These are phyloP conservation scores for Phytopythium oedochilum DNA, from an alignment of 352 stramenopile species.

Conservation along the genomic window DNA sequence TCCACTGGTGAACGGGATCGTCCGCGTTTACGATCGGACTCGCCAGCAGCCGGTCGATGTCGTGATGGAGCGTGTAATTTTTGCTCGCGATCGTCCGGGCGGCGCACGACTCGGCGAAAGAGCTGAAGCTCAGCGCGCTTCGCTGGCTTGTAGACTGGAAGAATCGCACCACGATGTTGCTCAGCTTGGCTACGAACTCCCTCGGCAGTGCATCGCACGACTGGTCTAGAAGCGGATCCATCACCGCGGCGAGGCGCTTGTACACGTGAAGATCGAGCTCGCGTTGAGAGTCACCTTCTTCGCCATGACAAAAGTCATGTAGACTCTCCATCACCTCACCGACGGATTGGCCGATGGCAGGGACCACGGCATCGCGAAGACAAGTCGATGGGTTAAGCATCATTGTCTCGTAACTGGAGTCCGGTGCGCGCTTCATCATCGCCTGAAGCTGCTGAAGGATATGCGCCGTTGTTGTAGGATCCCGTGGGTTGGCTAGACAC, in stretches of 20 bases:
- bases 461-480: neutral
- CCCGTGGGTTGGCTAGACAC: neutral
- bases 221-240: neutral
- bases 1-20: neutral
- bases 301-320: neutral
- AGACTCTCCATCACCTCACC: neutral
- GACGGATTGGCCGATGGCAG: neutral
- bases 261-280: neutral
- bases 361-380: neutral
- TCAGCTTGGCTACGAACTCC: neutral
- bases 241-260: neutral
- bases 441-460: neutral
- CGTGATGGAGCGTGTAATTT: conserved; percentile 1
- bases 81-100: neutral
- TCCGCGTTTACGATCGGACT: neutral
- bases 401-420: neutral
- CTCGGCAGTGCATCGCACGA: neutral
- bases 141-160: neutral
- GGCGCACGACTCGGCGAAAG: neutral
- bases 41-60: neutral
- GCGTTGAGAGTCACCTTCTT: neutral
- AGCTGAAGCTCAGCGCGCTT: conserved; percentile 1
- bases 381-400: neutral
- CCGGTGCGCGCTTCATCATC: neutral
- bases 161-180: neutral